phyloP scores from a whole-genome alignment of 2,329 filamentous ascomycete genomes.

The Calycina herbarum region DNA sequence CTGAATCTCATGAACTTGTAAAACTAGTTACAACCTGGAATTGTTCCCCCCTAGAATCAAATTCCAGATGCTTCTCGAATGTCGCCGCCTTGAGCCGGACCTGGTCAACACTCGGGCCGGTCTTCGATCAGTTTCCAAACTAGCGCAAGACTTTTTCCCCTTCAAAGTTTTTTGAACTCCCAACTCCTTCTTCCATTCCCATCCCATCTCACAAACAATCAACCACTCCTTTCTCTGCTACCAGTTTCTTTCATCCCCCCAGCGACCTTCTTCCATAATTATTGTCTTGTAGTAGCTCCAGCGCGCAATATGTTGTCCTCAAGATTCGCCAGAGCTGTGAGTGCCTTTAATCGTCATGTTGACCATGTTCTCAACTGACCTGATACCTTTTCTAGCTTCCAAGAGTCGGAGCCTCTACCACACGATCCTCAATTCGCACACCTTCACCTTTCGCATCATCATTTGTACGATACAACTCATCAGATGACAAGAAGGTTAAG shows the following conservation, averaged over 20 bases:
- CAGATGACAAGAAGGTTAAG: constrained; percentile 81
- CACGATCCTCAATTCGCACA: constrained; percentile 69
- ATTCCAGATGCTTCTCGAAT: constrained; percentile 1
- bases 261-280: constrained; percentile 18
- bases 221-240: constrained; percentile 26
- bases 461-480: constrained; percentile 77
- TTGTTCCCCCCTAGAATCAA: too few species aligned
- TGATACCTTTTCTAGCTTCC: constrained; percentile 60
- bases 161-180: constrained; percentile 8
- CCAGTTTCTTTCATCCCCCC: constrained; percentile 20
- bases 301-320: constrained; percentile 67
- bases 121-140: constrained; percentile 11
- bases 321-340: constrained; percentile 73
- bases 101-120: not conserved
- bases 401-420: constrained; percentile 68
- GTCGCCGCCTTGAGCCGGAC: not conserved
- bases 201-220: constrained; percentile 15
- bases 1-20: too few species aligned
- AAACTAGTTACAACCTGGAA: too few species aligned
- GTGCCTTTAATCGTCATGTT: constrained; percentile 40
- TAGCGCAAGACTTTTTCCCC: constrained; percentile 10
- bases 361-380: constrained; percentile 31
- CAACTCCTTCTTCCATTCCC: constrained; percentile 11
- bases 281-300: constrained; percentile 23
- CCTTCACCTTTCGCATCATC: constrained; percentile 70